Evolutionary conservation across 371 early-diverging fungal species (phyloP).

Genomic region (Haplosporangium sp.): DNA sequence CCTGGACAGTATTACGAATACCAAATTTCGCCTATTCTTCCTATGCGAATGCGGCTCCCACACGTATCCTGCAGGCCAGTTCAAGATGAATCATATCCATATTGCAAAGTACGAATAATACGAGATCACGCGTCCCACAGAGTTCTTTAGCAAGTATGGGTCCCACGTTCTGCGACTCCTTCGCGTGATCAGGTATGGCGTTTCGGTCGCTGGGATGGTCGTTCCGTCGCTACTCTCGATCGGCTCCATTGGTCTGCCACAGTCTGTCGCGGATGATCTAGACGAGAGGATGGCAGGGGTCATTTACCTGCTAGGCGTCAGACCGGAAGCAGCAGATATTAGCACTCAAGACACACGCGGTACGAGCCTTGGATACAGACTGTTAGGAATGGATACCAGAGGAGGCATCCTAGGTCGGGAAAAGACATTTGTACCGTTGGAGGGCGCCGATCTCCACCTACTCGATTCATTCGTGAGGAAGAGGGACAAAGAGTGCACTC

Average conservation of each 20-base stretch:
- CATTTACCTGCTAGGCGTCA: slow-evolving; percentile 22
- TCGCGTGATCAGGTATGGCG: slow-evolving; percentile 28
- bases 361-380: not conserved
- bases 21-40: slow-evolving; percentile 47
- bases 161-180: slow-evolving; percentile 32
- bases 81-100: slow-evolving; percentile 46
- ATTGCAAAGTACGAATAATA: slow-evolving; percentile 50
- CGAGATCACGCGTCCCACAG: slow-evolving; percentile 44
- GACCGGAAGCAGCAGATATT: not conserved
- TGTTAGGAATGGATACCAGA: not conserved
- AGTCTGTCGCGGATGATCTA: slow-evolving; percentile 18
- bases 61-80: slow-evolving; percentile 36
- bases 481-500: slow-evolving; percentile 34
- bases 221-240: slow-evolving; percentile 31
- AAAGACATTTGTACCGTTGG: slow-evolving; percentile 23
- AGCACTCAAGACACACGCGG: too few species aligned
- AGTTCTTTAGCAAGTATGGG: slow-evolving; percentile 52
- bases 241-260: slow-evolving; percentile 30
- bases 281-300: slow-evolving; percentile 18
- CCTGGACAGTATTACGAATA: slow-evolving; percentile 9
- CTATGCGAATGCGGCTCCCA: slow-evolving; percentile 51
- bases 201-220: slow-evolving; percentile 27
- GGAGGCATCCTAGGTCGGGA: not conserved
- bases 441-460: slow-evolving; percentile 51
- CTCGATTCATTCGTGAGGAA: slow-evolving; percentile 26